Conservation (phyloP, 306 rosid genomes). For the Trifolium pratense region DNA sequence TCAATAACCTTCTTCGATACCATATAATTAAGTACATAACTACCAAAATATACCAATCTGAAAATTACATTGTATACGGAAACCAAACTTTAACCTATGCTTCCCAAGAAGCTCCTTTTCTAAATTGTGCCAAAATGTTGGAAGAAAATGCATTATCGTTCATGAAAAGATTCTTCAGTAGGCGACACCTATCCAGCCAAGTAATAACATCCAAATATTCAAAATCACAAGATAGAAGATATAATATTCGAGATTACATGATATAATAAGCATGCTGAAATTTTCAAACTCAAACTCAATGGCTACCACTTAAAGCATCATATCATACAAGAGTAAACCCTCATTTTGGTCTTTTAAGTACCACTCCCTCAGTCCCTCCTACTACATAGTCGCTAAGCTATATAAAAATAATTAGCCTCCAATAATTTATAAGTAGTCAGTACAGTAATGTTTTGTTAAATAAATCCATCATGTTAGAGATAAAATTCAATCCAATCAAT, state of each 20-base stretch:
- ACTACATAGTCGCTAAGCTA: neutral
- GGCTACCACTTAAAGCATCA: neutral
- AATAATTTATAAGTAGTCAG: neutral
- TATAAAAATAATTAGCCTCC: neutral
- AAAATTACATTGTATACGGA: slow-evolving; percentile 3
- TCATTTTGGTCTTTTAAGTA: neutral
- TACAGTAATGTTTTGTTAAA: neutral
- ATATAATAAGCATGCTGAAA: neutral
- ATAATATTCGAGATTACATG: neutral
- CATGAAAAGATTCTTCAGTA: neutral
- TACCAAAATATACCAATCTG: slow-evolving; percentile 4
- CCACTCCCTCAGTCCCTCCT: too few species aligned
- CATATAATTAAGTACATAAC: neutral
- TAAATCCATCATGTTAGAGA: neutral
- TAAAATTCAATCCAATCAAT: neutral
- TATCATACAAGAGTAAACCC: neutral
- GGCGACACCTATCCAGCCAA: slow-evolving; percentile 16
- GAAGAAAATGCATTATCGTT: neutral
- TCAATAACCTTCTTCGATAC: neutral
- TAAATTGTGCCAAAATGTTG: neutral
- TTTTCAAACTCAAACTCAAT: neutral
- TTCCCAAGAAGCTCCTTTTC: neutral
- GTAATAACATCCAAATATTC: neutral
- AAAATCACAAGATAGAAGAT: slow-evolving; percentile 12
- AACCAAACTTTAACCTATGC: slow-evolving; percentile 18